Evolutionary conservation across 202 grass and related monocot species (phyloP), one percentile per base, ranked within the genome.

Genomic region (Saccharum hybrid): DNA sequence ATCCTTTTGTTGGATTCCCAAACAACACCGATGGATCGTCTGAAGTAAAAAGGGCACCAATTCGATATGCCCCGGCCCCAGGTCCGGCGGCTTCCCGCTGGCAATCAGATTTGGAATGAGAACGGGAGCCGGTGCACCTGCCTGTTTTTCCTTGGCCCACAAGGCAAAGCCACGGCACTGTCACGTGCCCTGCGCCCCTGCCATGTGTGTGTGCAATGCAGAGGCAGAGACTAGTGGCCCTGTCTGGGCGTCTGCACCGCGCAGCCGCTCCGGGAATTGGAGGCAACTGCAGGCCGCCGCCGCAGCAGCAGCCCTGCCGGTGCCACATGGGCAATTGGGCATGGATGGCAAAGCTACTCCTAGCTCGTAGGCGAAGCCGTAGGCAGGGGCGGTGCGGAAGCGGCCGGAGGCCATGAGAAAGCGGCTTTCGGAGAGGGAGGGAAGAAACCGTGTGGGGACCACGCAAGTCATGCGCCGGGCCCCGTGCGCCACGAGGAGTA

Each of bases 1-100:
- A 57, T 9, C 79, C 78, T 70, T 60, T 81, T 81, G 79, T 61
- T 81, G 51, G 66, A 81, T 71, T 81, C 66, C 66, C 36, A 60
- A 43, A 80, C 14, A 70, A 70, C 39, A 16, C 54, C 0, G 23
- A 31, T 64, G 5, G 28, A 31, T 2, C 61, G 22, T 28, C 10
- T 6, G 10, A 28, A 60, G 56, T 4, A 15, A 57, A 22, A 18
- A 16, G 4, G 56, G 56, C 37, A 10, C 56, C 19, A 10, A 42
- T 41, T 46, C 57, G 8, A 46, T 78, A 65, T 31, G 26, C 26
- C 26, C 26, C n/a, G n/a, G 26, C n/a, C 11, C 16, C 4, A 38
- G 46, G 9, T 21, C n/a, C 1, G 26, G 26, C 73, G 28, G 13
- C 14, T 23, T 13, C 37, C 9, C 19, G 63, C 31, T 12, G 38